Evolutionary conservation across 2,329 filamentous ascomycete species (phyloP), one percentile per base, ranked within the genome.

Genomic region (Pseudogymnoascus verrucosus): DNA sequence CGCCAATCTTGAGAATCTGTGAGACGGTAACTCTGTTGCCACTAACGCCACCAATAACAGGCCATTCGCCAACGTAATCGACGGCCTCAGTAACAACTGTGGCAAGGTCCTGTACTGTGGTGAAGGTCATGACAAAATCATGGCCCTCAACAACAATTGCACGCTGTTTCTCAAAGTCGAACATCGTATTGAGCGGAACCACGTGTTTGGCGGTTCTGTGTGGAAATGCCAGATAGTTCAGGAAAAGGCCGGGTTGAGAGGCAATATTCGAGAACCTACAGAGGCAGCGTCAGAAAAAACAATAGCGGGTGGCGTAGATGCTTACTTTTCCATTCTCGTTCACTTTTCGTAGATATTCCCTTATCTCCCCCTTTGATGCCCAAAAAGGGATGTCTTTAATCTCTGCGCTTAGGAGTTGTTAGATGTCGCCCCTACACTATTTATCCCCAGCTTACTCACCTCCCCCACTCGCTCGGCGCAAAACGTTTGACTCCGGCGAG

Each of bases 181-280:
- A 67, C 7, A 68, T 62, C 0, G 66, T 73, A 7, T 74, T 62
- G 14, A 76, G 67, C 1, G 70, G 68, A 4, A 68, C 64, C n/a
- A 78, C 68, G 28, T 72, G 70, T 16, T 76, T 77, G 5, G 74
- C 66, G 0, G 77, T 75, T 12, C 76, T 70, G 63, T 78, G 68
- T 0, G 80, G 79, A 62, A 74, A 73, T 14, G 76, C 78, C 11
- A 83, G 74, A 73, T 82, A 83, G 68, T 82, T 75, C 37, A 79
- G 67, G 69, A 82, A 81, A 16, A 78, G 65, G 4, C 78, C 79
- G 1, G 79, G 77, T 62, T 82, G 79, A 71, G 1, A 81, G 72
- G 26, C 71, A 77, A 69, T 82, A 82, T 61, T 82, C 78, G 4
- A 82, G 72, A 14, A 79, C 72, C 76, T 78, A 62, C 12, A 10